These are phyloP conservation scores for Colletotrichum sp. DNA, from an alignment of 2,329 filamentous ascomycete species.

Conservation along the genomic window DNA sequence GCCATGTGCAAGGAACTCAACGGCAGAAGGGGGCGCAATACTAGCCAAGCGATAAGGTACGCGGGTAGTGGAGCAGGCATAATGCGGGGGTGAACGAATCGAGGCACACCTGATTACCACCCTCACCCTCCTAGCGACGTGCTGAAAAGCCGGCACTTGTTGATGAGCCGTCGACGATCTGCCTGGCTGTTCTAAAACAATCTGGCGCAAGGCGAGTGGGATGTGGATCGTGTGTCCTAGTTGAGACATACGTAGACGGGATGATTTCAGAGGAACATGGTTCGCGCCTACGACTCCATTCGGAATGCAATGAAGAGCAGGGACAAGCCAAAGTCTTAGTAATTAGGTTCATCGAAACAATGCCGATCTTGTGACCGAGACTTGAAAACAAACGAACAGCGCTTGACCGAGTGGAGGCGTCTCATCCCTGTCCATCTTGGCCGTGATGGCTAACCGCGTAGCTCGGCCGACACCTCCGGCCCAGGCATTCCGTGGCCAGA, in stretches of 20 bases:
- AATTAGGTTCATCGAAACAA: background rate
- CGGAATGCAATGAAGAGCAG: background rate
- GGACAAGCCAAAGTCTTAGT: background rate
- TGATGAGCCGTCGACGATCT: background rate
- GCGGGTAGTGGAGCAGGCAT: background rate
- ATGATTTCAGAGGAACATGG: background rate
- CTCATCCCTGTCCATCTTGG: background rate
- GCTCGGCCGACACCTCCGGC: background rate
- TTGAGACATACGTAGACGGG: background rate
- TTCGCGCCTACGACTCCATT: background rate
- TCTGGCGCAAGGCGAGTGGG: background rate
- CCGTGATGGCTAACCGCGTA: background rate
- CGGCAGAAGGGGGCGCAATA: background rate
- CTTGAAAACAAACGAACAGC: background rate
- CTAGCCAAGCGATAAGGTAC: background rate
- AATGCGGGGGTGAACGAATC: background rate
- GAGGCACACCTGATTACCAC: background rate
- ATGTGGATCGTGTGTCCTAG: background rate
- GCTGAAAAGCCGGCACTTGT: background rate
- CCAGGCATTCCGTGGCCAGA: background rate
- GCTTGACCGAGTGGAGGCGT: background rate
- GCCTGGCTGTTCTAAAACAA: background rate
- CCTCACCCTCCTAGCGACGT: background rate
- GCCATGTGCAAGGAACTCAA: background rate
- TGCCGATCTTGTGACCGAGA: background rate